phyloP scores from a whole-genome alignment of 768 basidiomycete genomes.

The Lactifluus volemus region DNA sequence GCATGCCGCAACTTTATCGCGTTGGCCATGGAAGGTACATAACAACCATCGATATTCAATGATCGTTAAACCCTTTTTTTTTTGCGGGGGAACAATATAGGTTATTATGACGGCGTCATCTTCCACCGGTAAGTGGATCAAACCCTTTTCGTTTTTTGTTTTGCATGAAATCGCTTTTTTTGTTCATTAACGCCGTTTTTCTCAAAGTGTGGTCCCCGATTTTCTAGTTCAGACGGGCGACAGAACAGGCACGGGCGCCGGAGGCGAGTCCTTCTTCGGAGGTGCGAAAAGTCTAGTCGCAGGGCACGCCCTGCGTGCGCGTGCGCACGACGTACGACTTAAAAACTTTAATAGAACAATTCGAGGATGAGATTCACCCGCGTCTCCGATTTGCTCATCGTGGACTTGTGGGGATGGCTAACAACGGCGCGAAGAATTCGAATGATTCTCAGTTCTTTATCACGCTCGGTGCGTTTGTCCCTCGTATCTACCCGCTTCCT shows the following conservation, averaged over 20 bases:
- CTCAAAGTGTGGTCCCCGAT: constrained; percentile 66
- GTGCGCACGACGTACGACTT: too few relatives aligned
- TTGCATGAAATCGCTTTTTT: too few relatives aligned
- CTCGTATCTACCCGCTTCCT: not conserved
- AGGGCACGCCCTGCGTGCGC: too few relatives aligned
- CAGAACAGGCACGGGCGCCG: constrained; percentile 79
- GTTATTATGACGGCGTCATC: constrained; percentile 93
- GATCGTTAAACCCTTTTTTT: not conserved
- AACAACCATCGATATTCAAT: not conserved
- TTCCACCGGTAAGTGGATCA: constrained; percentile 64
- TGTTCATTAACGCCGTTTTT: not conserved
- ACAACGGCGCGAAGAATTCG: constrained; percentile 74
- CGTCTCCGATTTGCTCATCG: constrained; percentile 84
- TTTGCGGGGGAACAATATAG: constrained; percentile 31
- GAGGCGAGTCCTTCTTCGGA: constrained; percentile 94
- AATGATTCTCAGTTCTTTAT: constrained; percentile 96
- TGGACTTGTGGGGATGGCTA: constrained; percentile 92
- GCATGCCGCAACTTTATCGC: constrained; percentile 87
- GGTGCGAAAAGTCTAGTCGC: constrained; percentile 33
- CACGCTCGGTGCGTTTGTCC: constrained; percentile 57
- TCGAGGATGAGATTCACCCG: constrained; percentile 92
- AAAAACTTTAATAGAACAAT: constrained; percentile 47
- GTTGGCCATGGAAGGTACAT: constrained; percentile 82
- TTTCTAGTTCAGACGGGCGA: constrained; percentile 97
- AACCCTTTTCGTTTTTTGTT: not conserved